Evolutionary conservation across 495 filamentous ascomycete species (phyloP), one percentile per base, ranked within the genome.

Genomic region (Xylaria palmicola): DNA sequence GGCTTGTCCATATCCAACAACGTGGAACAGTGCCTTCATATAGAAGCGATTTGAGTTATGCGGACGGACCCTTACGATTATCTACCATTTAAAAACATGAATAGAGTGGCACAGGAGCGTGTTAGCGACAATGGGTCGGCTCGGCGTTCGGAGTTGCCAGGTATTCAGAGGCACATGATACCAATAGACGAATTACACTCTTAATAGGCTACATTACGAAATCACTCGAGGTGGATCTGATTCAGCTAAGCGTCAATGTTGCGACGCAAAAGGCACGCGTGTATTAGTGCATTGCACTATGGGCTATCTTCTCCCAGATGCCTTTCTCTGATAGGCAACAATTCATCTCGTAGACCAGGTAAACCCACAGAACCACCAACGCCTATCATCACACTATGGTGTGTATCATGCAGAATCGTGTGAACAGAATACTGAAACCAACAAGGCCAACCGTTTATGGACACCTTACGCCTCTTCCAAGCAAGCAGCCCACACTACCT

Each of bases 331-430:
- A 32, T 55, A 15, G 51, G 45, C 52, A 56, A 57, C 34, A 62
- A 63, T 56, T 64, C 66, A 65, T 65, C 49, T 58, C 59, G 43
- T 50, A 59, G 59, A 63, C 66, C 66, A 44, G 63, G 59, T 27
- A 40, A 50, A 66, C 60, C 68, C 54, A 44, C 26, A 58, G 48
- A 64, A 63, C 64, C 68, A 64, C 66, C 68, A 71, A 71, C 68
- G 68, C 68, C 68, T 44, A 60, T 62, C 56, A 60, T 68, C 59
- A 60, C 60, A 62, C 52, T 48, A 60, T 64, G 60, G 41, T 68
- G 56, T 61, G 59, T 62, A 62, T 67, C 64, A 71, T 71, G 68
- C 68, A 62, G 59, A 54, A 62, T 66, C 63, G 52, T 67, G 58
- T 13, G 30, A 57, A 53, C n/a, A 53, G 36, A 71, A 62, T 57